Conservation (phyloP, 768 basidiomycete genomes). For the Leccinum obscurum region DNA sequence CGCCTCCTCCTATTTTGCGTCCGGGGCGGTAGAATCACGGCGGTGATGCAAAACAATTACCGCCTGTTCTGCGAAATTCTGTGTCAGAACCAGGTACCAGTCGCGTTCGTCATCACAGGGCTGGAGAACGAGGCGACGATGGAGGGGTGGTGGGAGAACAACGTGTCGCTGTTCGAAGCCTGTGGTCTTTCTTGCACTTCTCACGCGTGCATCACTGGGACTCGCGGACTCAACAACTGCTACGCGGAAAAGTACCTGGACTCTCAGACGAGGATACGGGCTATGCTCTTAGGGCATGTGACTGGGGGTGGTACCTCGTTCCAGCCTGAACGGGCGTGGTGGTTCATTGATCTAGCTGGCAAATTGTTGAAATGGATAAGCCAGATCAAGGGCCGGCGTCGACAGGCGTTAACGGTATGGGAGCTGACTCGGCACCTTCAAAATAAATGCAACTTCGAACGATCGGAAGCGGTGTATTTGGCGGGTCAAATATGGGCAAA, state of each 20-base stretch:
- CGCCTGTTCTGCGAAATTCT: constrained; percentile 30
- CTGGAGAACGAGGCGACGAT: constrained; percentile 34
- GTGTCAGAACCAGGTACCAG: constrained; percentile 32
- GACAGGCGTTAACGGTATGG: constrained; percentile 17
- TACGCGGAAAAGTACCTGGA: constrained; percentile 32
- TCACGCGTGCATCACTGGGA: constrained; percentile 42
- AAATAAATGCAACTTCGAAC: constrained; percentile 24
- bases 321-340: constrained; percentile 22
- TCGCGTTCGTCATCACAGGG: constrained; percentile 34
- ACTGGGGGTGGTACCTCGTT: constrained; percentile 16
- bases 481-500: constrained; percentile 26
- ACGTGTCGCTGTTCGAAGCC: constrained; percentile 32
- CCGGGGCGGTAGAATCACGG: constrained; percentile 34
- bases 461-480: constrained; percentile 22
- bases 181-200: constrained; percentile 27
- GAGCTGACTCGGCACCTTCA: constrained; percentile 26
- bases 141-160: constrained; percentile 37
- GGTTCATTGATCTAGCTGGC: constrained; percentile 28
- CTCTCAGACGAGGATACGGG: constrained; percentile 31
- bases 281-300: constrained; percentile 22
- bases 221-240: constrained; percentile 23
- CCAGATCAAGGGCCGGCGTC: constrained; percentile 14
- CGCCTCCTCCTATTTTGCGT: constrained; percentile 36
- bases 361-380: constrained; percentile 21
- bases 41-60: constrained; percentile 33